Evolutionary conservation across 441 rosid genomes (phyloP).

Genomic region (Syzygium syzygioides): DNA sequence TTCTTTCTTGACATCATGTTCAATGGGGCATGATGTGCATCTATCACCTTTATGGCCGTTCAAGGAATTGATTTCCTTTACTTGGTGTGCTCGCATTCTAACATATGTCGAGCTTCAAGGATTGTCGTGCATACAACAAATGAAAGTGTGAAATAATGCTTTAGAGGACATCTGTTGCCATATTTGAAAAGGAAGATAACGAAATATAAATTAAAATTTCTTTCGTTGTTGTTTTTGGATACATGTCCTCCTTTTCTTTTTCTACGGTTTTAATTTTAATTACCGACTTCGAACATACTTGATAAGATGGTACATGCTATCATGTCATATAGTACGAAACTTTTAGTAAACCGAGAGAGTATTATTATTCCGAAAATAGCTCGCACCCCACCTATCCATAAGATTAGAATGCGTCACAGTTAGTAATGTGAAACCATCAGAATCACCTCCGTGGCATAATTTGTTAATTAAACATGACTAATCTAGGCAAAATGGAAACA

Average conservation of each 20-base stretch:
- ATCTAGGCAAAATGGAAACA: no score
- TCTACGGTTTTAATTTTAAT: not conserved
- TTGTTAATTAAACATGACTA: no score
- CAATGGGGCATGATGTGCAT: not conserved
- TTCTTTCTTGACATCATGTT: not conserved
- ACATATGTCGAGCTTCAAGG: not conserved
- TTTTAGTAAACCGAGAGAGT: not conserved
- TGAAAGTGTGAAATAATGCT: no score
- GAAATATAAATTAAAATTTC: not conserved
- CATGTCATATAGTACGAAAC: not conserved
- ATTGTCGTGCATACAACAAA: not conserved
- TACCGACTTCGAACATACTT: fast-evolving
- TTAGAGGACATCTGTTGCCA: not conserved
- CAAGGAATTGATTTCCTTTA: not conserved
- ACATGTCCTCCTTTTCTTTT: not conserved
- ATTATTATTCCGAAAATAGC: not conserved
- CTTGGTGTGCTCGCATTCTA: not conserved
- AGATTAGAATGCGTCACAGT: no score
- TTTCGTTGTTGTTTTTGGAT: not conserved
- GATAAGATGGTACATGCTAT: not conserved
- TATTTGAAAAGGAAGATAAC: not conserved
- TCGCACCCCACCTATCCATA: no score
- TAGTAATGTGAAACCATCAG: no score
- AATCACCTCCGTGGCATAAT: no score
- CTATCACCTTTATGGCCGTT: not conserved